Base-by-base conservation (phyloP, 345 rosid species). In the Eucalyptus tenuipes region DNA sequence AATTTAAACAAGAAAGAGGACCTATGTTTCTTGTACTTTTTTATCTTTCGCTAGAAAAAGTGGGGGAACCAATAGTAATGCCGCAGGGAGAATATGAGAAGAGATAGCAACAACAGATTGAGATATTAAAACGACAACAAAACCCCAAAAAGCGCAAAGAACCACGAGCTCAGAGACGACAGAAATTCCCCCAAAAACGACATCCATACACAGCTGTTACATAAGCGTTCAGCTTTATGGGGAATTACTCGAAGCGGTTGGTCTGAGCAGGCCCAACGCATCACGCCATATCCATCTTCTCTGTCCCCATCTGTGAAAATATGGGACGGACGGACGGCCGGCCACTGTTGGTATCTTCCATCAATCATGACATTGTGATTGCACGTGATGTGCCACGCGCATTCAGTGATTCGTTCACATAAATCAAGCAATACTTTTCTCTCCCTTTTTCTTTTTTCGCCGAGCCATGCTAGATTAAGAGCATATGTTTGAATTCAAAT, bases 261-360 rank as follows among this genome's bases (percentile, higher is more conserved):
- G 87, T 24, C 88, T 88, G 88, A 87, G 88, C 89, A 91, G 87
- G 84, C 88, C 91, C 92, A 89, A 45, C 88, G 89, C 87, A 89
- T 92, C 92, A 92, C 92, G 90, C 92, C 90, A 93, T 59, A 59
- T 80, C 66, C 57, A 86, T 68, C 75, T 53, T 33, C 33, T 18
- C 87, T 47, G 85, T 82, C 88, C 71, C 87, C 64, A 87, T 87
- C 79, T 85, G 66, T 48, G 24, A 59, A 61, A 90, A 27, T 20
- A 20, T 40, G 82, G 82, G 45, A 3, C 27, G 82, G 27, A 37
- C 25, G 47, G 82, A 18, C 82, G 82, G 25, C 42, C 82, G 29
- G 47, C 47, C 82, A 75, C 29, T 37, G 82, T 75, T 40, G 82
- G 47, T 75, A 75, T 20, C 82, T 75, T 75, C 82, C 47, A 75